Conservation (phyloP, 495 filamentous ascomycete genomes). For the Clavariopsis aquatica region DNA sequence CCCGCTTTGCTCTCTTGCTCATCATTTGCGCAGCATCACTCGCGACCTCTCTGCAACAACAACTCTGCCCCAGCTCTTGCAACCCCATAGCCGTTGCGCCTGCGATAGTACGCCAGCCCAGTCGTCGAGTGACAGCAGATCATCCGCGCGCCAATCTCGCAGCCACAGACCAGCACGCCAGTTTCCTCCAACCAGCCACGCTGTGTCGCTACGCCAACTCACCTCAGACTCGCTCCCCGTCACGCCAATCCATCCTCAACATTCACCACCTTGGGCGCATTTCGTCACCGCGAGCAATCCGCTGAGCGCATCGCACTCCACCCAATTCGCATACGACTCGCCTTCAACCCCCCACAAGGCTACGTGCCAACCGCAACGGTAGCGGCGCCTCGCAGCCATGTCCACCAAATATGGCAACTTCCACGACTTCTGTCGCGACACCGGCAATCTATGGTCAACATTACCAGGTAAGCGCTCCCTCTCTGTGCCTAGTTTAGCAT, state of each 20-base stretch:
- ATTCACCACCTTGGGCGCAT: not conserved
- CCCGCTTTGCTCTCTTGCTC: not conserved
- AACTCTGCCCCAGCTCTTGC: not conserved
- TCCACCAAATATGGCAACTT: conserved; percentile 37
- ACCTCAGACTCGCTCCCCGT: conserved; percentile 1
- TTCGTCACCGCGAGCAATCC: not conserved
- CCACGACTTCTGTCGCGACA: conserved; percentile 93
- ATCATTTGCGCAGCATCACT: not conserved
- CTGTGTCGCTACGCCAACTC: not conserved
- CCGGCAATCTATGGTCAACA: conserved; percentile 54
- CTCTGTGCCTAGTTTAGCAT: conserved; percentile 5
- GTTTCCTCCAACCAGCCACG: conserved; percentile 5
- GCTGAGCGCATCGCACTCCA: not conserved
- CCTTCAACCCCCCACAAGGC: not conserved
- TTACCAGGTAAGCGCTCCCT: conserved; percentile 73
- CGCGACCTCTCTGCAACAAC: conserved; percentile 1
- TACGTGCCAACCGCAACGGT: conserved; percentile 10
- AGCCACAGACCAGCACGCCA: not conserved
- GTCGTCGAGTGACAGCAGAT: not conserved
- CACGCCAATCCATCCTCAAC: conserved; percentile 1
- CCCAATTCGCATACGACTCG: conserved; percentile 7
- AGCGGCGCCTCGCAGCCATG: conserved; percentile 16
- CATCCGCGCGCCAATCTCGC: not conserved
- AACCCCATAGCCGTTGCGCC: not conserved
- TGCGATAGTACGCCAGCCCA: not conserved